Conservation (phyloP, 768 basidiomycete species). For the Lyophyllum semitale region DNA sequence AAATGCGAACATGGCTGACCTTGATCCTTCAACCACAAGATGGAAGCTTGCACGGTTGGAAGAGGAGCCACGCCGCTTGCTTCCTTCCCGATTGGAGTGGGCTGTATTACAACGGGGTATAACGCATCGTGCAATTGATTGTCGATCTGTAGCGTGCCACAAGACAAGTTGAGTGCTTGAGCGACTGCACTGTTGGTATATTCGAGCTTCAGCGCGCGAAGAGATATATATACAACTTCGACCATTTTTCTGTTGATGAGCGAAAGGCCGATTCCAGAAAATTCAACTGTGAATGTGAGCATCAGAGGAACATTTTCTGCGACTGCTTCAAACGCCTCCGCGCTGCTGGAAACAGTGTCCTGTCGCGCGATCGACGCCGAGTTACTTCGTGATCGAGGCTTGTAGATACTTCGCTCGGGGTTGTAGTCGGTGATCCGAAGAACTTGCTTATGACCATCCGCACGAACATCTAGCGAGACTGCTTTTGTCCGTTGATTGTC, state of each 20-base stretch:
- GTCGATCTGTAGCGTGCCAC: conserved; percentile 91
- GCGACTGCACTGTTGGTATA: conserved; percentile 80
- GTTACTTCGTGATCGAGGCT: conserved; percentile 60
- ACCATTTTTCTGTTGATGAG: conserved; percentile 83
- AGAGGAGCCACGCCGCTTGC: conserved; percentile 75
- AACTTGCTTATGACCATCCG: conserved; percentile 83
- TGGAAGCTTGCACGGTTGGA: conserved; percentile 86
- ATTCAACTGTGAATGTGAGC: conserved; percentile 68
- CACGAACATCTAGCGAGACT: conserved; percentile 90
- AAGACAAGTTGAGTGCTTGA: conserved; percentile 78
- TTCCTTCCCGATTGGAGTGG: conserved; percentile 82
- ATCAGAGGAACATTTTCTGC: conserved; percentile 70
- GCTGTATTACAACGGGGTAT: conserved; percentile 94
- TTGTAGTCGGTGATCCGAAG: conserved; percentile 87
- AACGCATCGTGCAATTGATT: conserved; percentile 97
- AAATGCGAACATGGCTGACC: conserved; percentile 48
- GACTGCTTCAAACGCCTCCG: conserved; percentile 84
- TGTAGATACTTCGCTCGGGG: conserved; percentile 85
- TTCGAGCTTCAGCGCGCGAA: conserved; percentile 79
- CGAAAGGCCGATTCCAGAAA: conserved; percentile 92
- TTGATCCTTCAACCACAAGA: conserved; percentile 92
- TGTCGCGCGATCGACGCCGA: conserved; percentile 54
- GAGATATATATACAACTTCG: conserved; percentile 87
- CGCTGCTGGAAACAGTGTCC: conserved; percentile 68
- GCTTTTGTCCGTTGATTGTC: conserved; percentile 56